Evolutionary conservation across 257 asterid species (phyloP).

Genomic region (Leptodermis oblonga): DNA sequence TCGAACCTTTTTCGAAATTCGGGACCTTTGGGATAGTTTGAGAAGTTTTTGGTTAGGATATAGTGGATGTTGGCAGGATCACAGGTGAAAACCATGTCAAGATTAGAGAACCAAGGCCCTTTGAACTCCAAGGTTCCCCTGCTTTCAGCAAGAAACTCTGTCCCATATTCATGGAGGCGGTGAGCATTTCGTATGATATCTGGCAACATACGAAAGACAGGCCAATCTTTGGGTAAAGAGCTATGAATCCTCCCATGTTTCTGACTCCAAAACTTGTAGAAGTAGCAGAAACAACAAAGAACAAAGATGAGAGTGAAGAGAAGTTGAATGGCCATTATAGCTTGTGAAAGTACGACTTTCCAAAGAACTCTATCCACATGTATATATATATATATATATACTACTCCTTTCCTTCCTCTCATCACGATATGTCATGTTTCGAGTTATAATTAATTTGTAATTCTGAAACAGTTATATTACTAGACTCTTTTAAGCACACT

Average conservation of each 20-base stretch:
- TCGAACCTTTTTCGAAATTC: constrained; percentile 46
- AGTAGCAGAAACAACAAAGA: background rate
- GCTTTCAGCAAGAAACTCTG: background rate
- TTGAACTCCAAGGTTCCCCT: constrained; percentile 33
- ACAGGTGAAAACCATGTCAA: constrained; percentile 32
- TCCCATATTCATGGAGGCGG: background rate
- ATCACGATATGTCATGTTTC: too few relatives aligned
- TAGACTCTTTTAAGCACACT: too few relatives aligned
- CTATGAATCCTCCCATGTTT: background rate
- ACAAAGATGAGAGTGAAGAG: background rate
- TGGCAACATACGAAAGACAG: background rate
- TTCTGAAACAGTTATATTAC: too few relatives aligned
- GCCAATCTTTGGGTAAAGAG: background rate
- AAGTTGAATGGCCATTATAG: background rate
- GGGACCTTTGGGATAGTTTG: constrained; percentile 48
- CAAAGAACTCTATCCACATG: too few relatives aligned
- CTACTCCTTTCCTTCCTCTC: too few relatives aligned
- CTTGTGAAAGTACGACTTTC: too few relatives aligned
- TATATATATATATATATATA: too few relatives aligned
- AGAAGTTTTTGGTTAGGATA: constrained; percentile 41
- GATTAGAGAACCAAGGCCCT: constrained; percentile 34
- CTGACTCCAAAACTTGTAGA: background rate
- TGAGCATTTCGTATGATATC: background rate
- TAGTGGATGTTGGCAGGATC: constrained; percentile 47
- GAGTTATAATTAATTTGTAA: too few relatives aligned